phyloP scores from a whole-genome alignment of 2,329 filamentous ascomycete species.

The Venturia pyrina region DNA sequence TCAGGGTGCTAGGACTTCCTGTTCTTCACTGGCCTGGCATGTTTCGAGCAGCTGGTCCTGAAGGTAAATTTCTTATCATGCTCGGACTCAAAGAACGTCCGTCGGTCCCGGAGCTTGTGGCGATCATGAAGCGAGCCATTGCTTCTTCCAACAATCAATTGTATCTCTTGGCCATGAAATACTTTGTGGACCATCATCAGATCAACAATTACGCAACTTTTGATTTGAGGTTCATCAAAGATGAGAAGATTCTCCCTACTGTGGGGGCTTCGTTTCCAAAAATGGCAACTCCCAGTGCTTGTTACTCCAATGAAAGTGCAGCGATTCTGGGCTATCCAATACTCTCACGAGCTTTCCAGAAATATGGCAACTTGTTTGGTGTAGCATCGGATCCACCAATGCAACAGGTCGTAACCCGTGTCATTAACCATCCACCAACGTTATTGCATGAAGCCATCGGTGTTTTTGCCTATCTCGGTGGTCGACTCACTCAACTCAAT shows the following conservation, averaged over 20 bases:
- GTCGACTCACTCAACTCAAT: conserved; percentile 63
- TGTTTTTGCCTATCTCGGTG: conserved; percentile 76
- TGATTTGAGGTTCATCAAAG: conserved; percentile 40
- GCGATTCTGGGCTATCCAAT: conserved; percentile 73
- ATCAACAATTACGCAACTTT: conserved; percentile 63
- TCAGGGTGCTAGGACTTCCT: conserved; percentile 62
- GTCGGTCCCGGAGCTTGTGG: conserved; percentile 61
- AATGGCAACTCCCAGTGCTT: conserved; percentile 63
- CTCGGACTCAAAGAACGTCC: conserved; percentile 69
- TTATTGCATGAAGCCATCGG: conserved; percentile 55
- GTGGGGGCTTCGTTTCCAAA: conserved; percentile 51
- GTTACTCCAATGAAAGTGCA: conserved; percentile 72
- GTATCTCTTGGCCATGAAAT: conserved; percentile 62
- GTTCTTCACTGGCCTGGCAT: conserved; percentile 75
- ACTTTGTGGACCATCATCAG: conserved; percentile 73
- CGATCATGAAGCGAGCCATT: conserved; percentile 60
- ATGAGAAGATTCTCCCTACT: conserved; percentile 53
- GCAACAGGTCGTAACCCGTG: conserved; percentile 59
- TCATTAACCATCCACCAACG: conserved; percentile 63
- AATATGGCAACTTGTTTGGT: conserved; percentile 76
- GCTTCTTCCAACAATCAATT: conserved; percentile 42
- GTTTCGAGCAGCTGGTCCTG: conserved; percentile 54
- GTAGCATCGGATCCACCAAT: conserved; percentile 76
- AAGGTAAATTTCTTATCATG: conserved; percentile 62
- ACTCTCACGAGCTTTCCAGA: conserved; percentile 62